Conservation (phyloP, 495 filamentous ascomycete species). For the Hyaloscypha finlandica region DNA sequence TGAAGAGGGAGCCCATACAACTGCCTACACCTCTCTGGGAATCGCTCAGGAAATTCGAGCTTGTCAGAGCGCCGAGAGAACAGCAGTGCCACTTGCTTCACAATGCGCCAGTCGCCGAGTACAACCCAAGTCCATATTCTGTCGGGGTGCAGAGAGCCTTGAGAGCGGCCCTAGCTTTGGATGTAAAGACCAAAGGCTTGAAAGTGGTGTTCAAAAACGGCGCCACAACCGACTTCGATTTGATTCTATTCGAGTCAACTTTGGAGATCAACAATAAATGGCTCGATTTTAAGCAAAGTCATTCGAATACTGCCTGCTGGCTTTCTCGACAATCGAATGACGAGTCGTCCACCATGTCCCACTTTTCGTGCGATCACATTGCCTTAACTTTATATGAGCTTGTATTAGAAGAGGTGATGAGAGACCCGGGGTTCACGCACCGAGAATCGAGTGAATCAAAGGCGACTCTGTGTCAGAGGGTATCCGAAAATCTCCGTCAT, state of each 20-base stretch:
- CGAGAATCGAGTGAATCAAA: background rate
- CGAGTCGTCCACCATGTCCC: background rate
- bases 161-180: conserved; percentile 16
- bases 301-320: conserved; percentile 10
- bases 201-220: conserved; percentile 17
- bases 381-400: conserved; percentile 13
- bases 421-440: background rate
- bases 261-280: conserved; percentile 24
- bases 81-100: conserved; percentile 16
- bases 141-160: conserved; percentile 7
- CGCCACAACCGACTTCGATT: conserved; percentile 14
- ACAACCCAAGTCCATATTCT: conserved; percentile 13
- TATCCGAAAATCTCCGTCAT: conserved; percentile 19
- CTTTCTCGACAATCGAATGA: background rate
- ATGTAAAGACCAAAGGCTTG: conserved; percentile 14
- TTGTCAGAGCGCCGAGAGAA: conserved; percentile 19
- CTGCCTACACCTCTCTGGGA: conserved; percentile 18
- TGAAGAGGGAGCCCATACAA: conserved; percentile 26
- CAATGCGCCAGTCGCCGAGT: conserved; percentile 1
- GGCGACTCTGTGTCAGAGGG: conserved; percentile 4
- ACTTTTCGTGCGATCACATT: conserved; percentile 23
- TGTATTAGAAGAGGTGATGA: conserved; percentile 14
- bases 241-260: conserved; percentile 16
- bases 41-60: conserved; percentile 7
- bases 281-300: conserved; percentile 16